These are phyloP conservation scores for Trypanosoma congolense DNA, from an alignment of 208 protist genomes.

Conservation along the genomic window DNA sequence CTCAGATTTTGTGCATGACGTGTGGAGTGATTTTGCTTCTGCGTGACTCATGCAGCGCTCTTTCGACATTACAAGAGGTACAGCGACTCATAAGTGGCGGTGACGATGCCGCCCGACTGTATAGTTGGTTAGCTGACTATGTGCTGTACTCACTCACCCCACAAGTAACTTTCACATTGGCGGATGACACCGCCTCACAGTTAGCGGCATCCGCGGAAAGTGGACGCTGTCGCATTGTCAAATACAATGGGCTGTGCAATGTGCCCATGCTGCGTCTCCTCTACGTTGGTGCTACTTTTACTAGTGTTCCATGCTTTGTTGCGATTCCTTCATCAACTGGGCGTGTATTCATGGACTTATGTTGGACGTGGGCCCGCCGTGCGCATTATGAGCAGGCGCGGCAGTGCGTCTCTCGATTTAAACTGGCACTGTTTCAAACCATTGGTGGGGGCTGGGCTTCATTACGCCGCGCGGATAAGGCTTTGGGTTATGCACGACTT, in stretches of 20 bases:
- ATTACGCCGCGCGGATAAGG: constrained; percentile 48
- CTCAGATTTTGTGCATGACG: too few species aligned
- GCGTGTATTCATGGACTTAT: constrained; percentile 30
- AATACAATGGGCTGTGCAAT: background rate
- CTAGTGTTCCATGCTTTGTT: constrained; percentile 18
- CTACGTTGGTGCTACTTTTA: constrained; percentile 7
- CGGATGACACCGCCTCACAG: background rate
- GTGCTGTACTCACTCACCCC: constrained; percentile 2
- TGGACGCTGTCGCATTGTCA: too few species aligned
- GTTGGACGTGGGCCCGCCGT: constrained; percentile 31
- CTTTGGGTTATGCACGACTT: constrained; percentile 46
- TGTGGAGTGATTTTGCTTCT: constrained; percentile 11
- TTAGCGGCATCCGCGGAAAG: too few species aligned
- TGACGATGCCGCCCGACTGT: background rate
- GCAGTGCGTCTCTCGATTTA: constrained; percentile 37
- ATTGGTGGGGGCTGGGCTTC: constrained; percentile 77
- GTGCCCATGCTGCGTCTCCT: background rate
- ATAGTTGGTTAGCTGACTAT: constrained; percentile 8
- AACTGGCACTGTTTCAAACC: constrained; percentile 59
- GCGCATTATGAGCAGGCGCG: constrained; percentile 39
- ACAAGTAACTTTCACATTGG: constrained; percentile 6
- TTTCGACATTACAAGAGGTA: constrained; percentile 1
- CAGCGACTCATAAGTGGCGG: background rate
- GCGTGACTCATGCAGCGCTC: constrained; percentile 16
- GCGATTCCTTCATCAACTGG: constrained; percentile 30